A percentile compares a stretch with the other conserved stretches of the same genome.
Conservation (phyloP, 2,329 filamentous ascomycete genomes). For the Fusarium pseudocircinatum region DNA sequence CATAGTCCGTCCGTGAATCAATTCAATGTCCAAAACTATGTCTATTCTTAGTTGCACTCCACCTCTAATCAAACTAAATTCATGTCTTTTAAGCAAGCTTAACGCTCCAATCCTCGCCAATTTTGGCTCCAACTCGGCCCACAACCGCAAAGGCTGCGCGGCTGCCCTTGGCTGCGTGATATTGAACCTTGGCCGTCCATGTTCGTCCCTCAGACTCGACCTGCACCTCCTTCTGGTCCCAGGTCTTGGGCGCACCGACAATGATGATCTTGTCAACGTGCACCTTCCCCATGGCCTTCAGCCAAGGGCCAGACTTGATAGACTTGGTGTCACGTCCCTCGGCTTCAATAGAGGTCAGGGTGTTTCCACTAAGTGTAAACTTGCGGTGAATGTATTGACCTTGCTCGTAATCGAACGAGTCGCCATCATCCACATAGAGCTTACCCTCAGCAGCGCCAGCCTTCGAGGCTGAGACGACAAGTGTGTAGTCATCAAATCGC, state of each 20-base stretch:
- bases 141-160: constrained; percentile 63
- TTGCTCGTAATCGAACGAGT: constrained; percentile 86
- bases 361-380: constrained; percentile 72
- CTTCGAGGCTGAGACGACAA: constrained; percentile 78
- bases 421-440: constrained; percentile 92
- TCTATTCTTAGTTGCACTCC: constrained; percentile 35
- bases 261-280: constrained; percentile 85
- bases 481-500: constrained; percentile 94
- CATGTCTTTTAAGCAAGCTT: constrained; percentile 43
- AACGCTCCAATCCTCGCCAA: constrained; percentile 65
- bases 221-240: constrained; percentile 71
- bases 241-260: constrained; percentile 78
- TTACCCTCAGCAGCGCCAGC: constrained; percentile 73
- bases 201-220: constrained; percentile 63
- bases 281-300: constrained; percentile 82
- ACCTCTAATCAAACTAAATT: constrained; percentile 29
- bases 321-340: constrained; percentile 63
- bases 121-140: constrained; percentile 60
- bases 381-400: constrained; percentile 89
- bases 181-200: constrained; percentile 70
- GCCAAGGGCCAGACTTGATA: constrained; percentile 71
- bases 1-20: not conserved
- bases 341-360: constrained; percentile 76
- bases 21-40: not conserved
- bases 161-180: constrained; percentile 57